phyloP scores from a whole-genome alignment of 2,329 filamentous ascomycete species.

The Rutstroemia sydowiana region DNA sequence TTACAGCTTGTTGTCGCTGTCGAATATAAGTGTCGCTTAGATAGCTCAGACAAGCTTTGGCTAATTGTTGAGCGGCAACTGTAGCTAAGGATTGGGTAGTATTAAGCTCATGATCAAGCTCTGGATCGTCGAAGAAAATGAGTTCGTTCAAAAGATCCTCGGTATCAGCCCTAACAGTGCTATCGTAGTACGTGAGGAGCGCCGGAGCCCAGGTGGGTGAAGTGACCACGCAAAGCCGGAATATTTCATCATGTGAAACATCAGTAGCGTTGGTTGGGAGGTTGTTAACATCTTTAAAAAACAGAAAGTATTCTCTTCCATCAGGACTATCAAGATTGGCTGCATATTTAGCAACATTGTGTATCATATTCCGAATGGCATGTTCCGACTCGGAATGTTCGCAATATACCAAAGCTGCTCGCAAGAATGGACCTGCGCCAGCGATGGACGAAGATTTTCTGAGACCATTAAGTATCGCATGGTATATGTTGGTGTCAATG shows the following conservation, averaged over 20 bases:
- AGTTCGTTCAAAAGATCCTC: conserved; percentile 22
- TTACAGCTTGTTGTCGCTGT: conserved; percentile 23
- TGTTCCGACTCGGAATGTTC: conserved; percentile 21
- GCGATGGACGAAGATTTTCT: conserved; percentile 12
- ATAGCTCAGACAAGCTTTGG: conserved; percentile 26
- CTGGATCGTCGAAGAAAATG: conserved; percentile 16
- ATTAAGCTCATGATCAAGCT: conserved; percentile 11
- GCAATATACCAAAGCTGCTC: conserved; percentile 27
- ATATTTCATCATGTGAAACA: conserved; percentile 32
- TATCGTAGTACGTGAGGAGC: conserved; percentile 43
- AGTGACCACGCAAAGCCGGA: conserved; percentile 34
- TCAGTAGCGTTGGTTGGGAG: conserved; percentile 12
- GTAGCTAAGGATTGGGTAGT: conserved; percentile 7
- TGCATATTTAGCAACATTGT: conserved; percentile 20
- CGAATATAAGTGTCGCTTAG: conserved; percentile 25
- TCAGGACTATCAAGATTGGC: conserved; percentile 23
- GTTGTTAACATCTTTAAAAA: conserved; percentile 26
- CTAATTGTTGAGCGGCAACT: conserved; percentile 20
- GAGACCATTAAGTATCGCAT: conserved; percentile 28
- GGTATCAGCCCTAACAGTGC: conserved; percentile 37
- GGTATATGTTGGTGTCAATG: conserved; percentile 45
- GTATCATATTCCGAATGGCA: conserved; percentile 17
- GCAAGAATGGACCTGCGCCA: conserved; percentile 23
- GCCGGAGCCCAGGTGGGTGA: conserved; percentile 43
- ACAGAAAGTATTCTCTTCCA: conserved; percentile 27